Base-by-base conservation (phyloP, 1,284 basidiomycete genomes). In the Trametes polyzona region DNA sequence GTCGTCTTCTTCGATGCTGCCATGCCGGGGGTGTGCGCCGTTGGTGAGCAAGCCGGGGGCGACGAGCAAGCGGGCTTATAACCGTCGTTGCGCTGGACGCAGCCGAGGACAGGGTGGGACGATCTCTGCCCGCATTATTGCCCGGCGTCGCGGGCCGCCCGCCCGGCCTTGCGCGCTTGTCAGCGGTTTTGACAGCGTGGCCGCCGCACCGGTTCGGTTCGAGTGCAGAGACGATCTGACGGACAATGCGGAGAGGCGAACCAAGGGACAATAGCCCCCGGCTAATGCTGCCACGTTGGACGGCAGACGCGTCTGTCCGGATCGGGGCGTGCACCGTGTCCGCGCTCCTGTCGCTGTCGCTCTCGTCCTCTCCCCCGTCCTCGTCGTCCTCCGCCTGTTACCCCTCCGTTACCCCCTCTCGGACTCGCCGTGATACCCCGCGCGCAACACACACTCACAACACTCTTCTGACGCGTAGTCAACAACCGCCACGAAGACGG, bases 281-380 rank as follows among this genome's bases (percentile, higher is more conserved):
- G n/a, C n/a, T n/a, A n/a, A n/a, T n/a, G n/a, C 9, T 55, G 61
- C 61, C 61, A 63, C 61, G 61, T 63, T 63, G 61, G 24, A 37
- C 27, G 48, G 29, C 26, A 44, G 55, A 29, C 61, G 61, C 55
- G 58, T 52, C 42, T 60, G 32, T 44, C 52, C 53, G 24, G 46
- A 58, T 60, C 43, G 51, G 55, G 50, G 43, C 50, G 52, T 63
- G 58, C 37, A 50, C 57, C 44, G 55, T 59, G 55, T 46, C 53
- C 50, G 51, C 50, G 47, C 44, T 42, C 24, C 19, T 29, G 30
- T 5, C 35, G n/a, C 43, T 29, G 30, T 27, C 39, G 24, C 24
- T 24, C 43, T 16, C 36, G 48, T 19, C 41, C 47, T 37, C 40
- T 50, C 40, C 33, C 37, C 43, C 50, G 14, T 47, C 19, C 37